Base-by-base conservation (phyloP, 768 basidiomycete genomes). In the Neoboletus magnificus region DNA sequence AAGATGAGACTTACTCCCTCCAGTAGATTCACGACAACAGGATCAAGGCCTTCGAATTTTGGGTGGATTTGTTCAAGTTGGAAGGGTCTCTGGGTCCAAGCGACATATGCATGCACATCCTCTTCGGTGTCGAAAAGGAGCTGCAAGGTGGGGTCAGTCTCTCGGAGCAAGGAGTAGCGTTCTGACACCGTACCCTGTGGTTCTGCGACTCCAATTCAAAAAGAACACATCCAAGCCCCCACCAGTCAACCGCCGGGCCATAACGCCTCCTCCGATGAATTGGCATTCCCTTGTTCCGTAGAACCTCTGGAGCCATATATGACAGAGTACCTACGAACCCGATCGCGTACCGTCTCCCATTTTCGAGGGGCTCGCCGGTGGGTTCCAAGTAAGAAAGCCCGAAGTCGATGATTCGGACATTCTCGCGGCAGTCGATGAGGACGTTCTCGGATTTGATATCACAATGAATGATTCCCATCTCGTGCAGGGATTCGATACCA, bases 401-500 rank as follows among this genome's bases (percentile, higher is more conserved):
- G 44, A 80, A 76, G 52, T 78, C 78, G 3, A 72, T 64, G 18
- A 79, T 76, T 25, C 73, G 71, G 22, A 78, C 61, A 36, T 78
- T 77, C 47, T 70, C 70, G 5, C 62, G 64, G 8, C 54, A 57
- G 56, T 78, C 78, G 48, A 88, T 73, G n/a, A 89, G 76, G 41
- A 89, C 77, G 56, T 89, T 88, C 71, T 83, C 83, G 4, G 84
- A 79, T 62, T 89, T 88, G 53, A 89, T 77, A 57, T 87, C 85
- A 15, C 85, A 78, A 67, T 87, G 85, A 32, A 87, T 78, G 51
- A 88, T 80, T 41, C 84, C 84, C 66, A 83, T 77, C 25, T 69
- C 69, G 59, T 87, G 85, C 40, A 89, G 67, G 40, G 71, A 65
- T 4, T 68, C 56, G n/a, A 79, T 63, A 1, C 77, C 77, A 30